Evolutionary conservation across 2,329 filamentous ascomycete genomes (phyloP).

Genomic region (Botrytis medusae): DNA sequence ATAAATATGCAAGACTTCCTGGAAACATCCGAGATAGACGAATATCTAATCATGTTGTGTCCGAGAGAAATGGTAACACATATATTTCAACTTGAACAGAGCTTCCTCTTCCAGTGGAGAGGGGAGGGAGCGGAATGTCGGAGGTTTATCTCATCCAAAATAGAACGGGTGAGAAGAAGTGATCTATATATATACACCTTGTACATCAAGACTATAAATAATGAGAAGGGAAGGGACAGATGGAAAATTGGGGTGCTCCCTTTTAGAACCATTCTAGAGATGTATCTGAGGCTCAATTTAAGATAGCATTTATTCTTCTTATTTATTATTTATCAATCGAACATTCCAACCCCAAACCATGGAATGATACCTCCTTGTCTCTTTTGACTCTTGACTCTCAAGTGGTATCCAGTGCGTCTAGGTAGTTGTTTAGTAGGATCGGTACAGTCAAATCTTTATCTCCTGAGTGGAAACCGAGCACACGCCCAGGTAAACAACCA

Average conservation of each 20-base stretch:
- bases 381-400: not conserved
- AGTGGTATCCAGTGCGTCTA: too few relatives aligned
- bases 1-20: not conserved
- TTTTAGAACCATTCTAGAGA: not conserved
- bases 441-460: not conserved
- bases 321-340: not conserved
- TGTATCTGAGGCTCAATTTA: not conserved
- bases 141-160: not conserved
- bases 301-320: not conserved
- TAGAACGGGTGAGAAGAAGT: not conserved
- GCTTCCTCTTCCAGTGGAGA: not conserved
- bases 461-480: not conserved
- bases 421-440: not conserved
- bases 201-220: not conserved
- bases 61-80: not conserved
- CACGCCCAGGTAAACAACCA: not conserved
- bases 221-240: not conserved
- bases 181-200: not conserved
- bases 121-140: constrained; percentile 6
- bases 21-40: not conserved
- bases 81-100: not conserved
- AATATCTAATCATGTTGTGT: not conserved
- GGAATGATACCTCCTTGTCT: not conserved
- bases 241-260: not conserved
- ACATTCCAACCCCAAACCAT: not conserved